These are phyloP conservation scores for Phoenix roebelenii DNA, from an alignment of 176 grass and related monocot species.

Conservation along the genomic window DNA sequence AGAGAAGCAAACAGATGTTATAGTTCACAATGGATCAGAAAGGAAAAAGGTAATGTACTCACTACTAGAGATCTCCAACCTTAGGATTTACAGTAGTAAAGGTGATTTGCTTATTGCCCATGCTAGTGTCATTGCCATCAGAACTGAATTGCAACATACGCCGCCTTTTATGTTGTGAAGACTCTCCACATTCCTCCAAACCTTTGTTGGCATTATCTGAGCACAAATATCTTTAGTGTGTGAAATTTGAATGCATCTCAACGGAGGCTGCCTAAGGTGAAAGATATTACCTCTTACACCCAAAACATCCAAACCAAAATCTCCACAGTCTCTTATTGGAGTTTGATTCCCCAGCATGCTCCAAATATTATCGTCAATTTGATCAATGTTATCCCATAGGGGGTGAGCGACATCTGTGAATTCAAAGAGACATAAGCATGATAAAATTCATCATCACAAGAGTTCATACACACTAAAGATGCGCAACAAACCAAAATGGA, in stretches of 20 bases:
- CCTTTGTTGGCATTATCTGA: slow-evolving; percentile 16
- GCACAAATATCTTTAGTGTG: slow-evolving; percentile 1
- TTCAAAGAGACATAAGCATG: slow-evolving; percentile 5
- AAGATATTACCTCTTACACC: slow-evolving; percentile 26
- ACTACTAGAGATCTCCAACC: not conserved
- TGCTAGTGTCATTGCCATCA: not conserved
- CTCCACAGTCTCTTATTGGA: slow-evolving; percentile 33
- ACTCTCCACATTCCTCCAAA: not conserved
- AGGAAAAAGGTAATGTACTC: not conserved
- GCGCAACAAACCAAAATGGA: slow-evolving; percentile 26
- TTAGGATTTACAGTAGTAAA: not conserved
- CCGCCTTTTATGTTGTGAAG: slow-evolving; percentile 3
- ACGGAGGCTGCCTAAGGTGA: slow-evolving; percentile 1
- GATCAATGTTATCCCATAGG: slow-evolving; percentile 2
- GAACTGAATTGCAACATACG: slow-evolving; percentile 14
- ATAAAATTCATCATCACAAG: slow-evolving; percentile 10
- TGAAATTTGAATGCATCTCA: slow-evolving; percentile 2
- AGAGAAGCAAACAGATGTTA: too few species aligned
- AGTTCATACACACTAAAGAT: not conserved
- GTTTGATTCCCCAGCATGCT: slow-evolving; percentile 44
- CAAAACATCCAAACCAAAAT: slow-evolving; percentile 26
- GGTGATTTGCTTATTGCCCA: not conserved
- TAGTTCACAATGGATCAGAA: not conserved
- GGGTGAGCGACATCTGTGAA: slow-evolving; percentile 38
- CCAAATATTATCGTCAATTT: slow-evolving; percentile 26